Evolutionary conservation across 148 eudicot genomes (phyloP), one percentile per base, ranked within the genome.

Genomic region (Tetragonia tetragonoides): DNA sequence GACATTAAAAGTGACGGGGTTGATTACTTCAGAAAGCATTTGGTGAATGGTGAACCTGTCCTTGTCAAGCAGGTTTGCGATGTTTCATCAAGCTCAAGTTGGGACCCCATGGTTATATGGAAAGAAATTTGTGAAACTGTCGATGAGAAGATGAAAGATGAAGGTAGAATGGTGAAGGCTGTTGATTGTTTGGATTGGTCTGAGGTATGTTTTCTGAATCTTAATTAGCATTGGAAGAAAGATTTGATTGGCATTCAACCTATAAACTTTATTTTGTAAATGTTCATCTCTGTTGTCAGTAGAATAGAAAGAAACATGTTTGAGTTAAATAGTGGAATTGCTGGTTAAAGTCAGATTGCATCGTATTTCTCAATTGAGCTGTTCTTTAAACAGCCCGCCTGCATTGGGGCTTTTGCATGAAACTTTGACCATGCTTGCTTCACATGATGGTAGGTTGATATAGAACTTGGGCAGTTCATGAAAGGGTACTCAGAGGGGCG

Each of bases 61-160:
- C 84, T 91, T 83, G 82, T 95, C 73, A 88, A 89, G 85, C 89
- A 90, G 78, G 88, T 95, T 40, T 87, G 78, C 79, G 92, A 93
- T 83, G 72, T 70, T 70, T 86, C 89, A 15, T 86, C 93, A 75
- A 83, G 84, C 84, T 68, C 88, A 66, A 85, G 81, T 70, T 95
- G 99, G 99, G 97, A 92, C 76, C 99, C 99, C 68, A 77, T 85
- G 87, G 87, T 86, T 72, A 87, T 95, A 81, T 92, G 92, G 96
- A 85, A 81, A 84, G 97, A 90, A 79, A 87, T 93, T 77, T 85
- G 83, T 77, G 92, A 91, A 82, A 87, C 89, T 49, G 69, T 83
- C 37, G 92, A 92, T 70, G 98, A 90, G 86, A 89, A 80, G 81
- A 85, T 80, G 80, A 89, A 89, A 78, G 91, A 91, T 78, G 89